Evolutionary conservation across 495 filamentous ascomycete genomes (phyloP).

Genomic region (Oidiodendron maius): DNA sequence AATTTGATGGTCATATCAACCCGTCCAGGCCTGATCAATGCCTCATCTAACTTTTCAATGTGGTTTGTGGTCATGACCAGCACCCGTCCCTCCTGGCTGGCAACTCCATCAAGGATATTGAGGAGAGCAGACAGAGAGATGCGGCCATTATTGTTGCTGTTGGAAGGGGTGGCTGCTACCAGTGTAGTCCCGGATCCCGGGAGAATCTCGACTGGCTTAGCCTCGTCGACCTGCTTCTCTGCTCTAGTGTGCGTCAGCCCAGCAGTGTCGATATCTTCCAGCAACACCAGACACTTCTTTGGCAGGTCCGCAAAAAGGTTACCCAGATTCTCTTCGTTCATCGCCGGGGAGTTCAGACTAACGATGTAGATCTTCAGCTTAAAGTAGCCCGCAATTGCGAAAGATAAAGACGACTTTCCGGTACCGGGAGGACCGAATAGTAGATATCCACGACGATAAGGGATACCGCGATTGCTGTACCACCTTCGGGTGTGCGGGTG

Average conservation of each 20-base stretch:
- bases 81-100: conserved; percentile 67
- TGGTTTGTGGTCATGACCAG: conserved; percentile 87
- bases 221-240: conserved; percentile 18
- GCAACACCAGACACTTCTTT: conserved; percentile 60
- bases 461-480: conserved; percentile 72
- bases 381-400: conserved; percentile 67
- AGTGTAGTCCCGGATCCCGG: conserved; percentile 9
- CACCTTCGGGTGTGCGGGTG: conserved; percentile 68
- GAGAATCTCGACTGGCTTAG: conserved; percentile 6
- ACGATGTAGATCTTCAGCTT: conserved; percentile 67
- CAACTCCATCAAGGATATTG: conserved; percentile 79
- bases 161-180: conserved; percentile 2
- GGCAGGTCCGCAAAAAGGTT: conserved; percentile 65
- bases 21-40: conserved; percentile 69
- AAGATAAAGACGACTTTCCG: conserved; percentile 53
- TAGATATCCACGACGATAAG: conserved; percentile 82
- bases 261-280: conserved; percentile 70
- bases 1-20: conserved; percentile 73
- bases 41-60: conserved; percentile 66
- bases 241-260: conserved; percentile 58
- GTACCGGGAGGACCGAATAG: conserved; percentile 88
- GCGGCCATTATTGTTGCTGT: conserved; percentile 19
- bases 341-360: conserved; percentile 50
- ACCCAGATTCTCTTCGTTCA: conserved; percentile 67
- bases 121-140: conserved; percentile 70